Evolutionary conservation across 208 protist species (phyloP), one percentile per base, ranked within the genome.

Genomic region (Trypanosoma vivax): DNA sequence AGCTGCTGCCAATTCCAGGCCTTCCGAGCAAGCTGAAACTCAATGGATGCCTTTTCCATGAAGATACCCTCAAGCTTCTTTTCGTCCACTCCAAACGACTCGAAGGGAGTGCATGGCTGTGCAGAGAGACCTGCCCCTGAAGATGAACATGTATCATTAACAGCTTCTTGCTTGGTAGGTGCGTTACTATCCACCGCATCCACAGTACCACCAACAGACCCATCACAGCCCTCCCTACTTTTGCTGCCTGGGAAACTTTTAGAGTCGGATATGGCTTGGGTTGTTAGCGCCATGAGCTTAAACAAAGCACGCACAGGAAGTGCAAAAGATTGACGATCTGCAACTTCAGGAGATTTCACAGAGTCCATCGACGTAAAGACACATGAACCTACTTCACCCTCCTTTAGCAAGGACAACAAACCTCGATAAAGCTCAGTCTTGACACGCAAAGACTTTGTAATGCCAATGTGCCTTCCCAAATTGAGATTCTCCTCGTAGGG

Each of bases 401-500:
- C 83, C 65, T 91, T 92, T 34, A 87, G 57, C 28, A 92, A 52
- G 24, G 79, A 90, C 3, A 92, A 34, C 33, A 88, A 60, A 5
- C 66, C 88, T n/a, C 78, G 74, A 40, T 83, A 79, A 41, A 90
- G 55, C 70, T 95, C 88, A 11, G 73, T 61, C 50, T 81, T 57
- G 11, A 96, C 87, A 53, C 90, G 88, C 33, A 88, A 63, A 13
- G 71, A 76, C 52, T 90, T 89, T n/a, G 78, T 88, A 34, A 88
- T 60, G 43, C 87, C 87, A 67, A 94, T 83, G 60, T 94, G 87
- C 1, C 87, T 76, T 4, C 80, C 83, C 1, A 90, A 62, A 56
- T 91, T 92, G 14, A 90, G 61, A 31, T 94, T 92, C 34, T 88
- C 71, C 48, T 95, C 89, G 55, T 95, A 94, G 5, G 86, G 89